Evolutionary conservation across 2,329 filamentous ascomycete genomes (phyloP).

Genomic region (Penicillium sclerotiorum): DNA sequence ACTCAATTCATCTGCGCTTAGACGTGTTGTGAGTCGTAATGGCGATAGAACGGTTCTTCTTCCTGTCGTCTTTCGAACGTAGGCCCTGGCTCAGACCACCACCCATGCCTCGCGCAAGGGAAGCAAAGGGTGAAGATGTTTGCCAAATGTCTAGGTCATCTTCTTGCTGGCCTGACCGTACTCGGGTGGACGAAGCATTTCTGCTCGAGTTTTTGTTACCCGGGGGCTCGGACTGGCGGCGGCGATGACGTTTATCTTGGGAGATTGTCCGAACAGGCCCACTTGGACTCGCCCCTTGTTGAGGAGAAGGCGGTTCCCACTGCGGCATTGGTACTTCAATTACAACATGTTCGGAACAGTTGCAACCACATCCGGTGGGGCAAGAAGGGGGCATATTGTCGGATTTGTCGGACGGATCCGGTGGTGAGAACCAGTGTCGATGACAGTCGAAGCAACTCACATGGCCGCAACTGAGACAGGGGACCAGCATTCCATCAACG

Average conservation of each 20-base stretch:
- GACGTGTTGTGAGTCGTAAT: constrained; percentile 7
- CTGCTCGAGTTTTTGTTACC: constrained; percentile 13
- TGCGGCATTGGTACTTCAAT: constrained; percentile 36
- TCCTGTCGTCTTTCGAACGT: constrained; percentile 34
- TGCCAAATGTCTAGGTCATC: constrained; percentile 41
- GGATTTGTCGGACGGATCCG: constrained; percentile 4
- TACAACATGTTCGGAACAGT: constrained; percentile 43
- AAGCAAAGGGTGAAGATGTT: constrained; percentile 40
- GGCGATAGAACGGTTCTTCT: constrained; percentile 26
- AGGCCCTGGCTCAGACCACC: constrained; percentile 47
- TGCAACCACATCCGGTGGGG: constrained; percentile 52
- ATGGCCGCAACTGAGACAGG: constrained; percentile 53
- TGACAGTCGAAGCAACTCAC: constrained; percentile 51
- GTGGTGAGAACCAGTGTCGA: constrained; percentile 42
- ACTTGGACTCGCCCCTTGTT: not conserved
- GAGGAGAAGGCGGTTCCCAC: constrained; percentile 23
- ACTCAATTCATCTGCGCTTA: constrained; percentile 7
- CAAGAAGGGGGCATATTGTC: constrained; percentile 34
- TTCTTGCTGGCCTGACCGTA: constrained; percentile 31
- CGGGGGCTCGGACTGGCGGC: constrained; percentile 22
- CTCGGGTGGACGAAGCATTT: constrained; percentile 13
- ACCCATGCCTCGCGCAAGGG: constrained; percentile 45
- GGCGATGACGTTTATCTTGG: constrained; percentile 24
- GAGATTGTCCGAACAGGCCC: constrained; percentile 2
- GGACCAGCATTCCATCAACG: constrained; percentile 48